A percentile compares a stretch with the other conserved stretches of the same genome.
phyloP scores from a whole-genome alignment of 2,329 filamentous ascomycete species.

The Septoria petroselini region DNA sequence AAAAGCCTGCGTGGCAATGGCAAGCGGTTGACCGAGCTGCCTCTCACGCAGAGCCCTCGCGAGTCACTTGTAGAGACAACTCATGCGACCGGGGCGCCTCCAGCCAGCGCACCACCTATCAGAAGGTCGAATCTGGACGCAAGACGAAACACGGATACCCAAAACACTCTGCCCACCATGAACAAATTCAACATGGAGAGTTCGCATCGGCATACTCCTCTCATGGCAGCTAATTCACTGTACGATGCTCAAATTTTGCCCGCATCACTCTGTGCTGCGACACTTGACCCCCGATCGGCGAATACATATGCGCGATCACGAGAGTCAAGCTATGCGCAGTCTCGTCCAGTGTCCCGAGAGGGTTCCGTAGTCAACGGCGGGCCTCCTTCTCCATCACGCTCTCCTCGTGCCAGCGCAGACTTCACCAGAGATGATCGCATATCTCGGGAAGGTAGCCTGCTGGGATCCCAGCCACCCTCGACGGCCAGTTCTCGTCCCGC shows the following conservation, averaged over 20 bases:
- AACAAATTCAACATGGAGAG: slow-evolving; percentile 28
- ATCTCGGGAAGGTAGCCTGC: slow-evolving; percentile 20
- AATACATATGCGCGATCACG: slow-evolving; percentile 23
- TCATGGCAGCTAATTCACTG: slow-evolving; percentile 28
- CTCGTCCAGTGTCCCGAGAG: slow-evolving; percentile 31
- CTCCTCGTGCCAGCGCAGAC: slow-evolving; percentile 27
- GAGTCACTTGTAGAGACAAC: slow-evolving; percentile 12
- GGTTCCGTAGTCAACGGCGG: slow-evolving; percentile 18
- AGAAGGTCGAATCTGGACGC: slow-evolving; percentile 29
- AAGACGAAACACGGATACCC: slow-evolving; percentile 33
- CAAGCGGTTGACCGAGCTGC: slow-evolving; percentile 19
- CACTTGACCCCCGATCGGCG: slow-evolving; percentile 20
- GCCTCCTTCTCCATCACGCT: slow-evolving; percentile 19
- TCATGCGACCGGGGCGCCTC: slow-evolving; percentile 18
- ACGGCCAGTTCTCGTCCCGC: slow-evolving; percentile 28
- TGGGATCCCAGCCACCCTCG: slow-evolving; percentile 26
- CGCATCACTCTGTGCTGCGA: slow-evolving; percentile 10
- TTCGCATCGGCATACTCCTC: slow-evolving; percentile 29
- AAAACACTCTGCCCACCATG: slow-evolving; percentile 26
- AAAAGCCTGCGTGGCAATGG: slow-evolving; percentile 11
- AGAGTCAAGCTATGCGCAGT: slow-evolving; percentile 28
- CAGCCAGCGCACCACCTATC: slow-evolving; percentile 22
- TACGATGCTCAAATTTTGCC: slow-evolving; percentile 24
- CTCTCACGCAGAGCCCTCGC: slow-evolving; percentile 9
- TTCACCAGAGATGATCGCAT: slow-evolving; percentile 20